A percentile compares a stretch with the other conserved stretches of the same genome.
Evolutionary conservation across 306 rosid genomes (phyloP).

Genomic region (Begonia peltatifolia): DNA sequence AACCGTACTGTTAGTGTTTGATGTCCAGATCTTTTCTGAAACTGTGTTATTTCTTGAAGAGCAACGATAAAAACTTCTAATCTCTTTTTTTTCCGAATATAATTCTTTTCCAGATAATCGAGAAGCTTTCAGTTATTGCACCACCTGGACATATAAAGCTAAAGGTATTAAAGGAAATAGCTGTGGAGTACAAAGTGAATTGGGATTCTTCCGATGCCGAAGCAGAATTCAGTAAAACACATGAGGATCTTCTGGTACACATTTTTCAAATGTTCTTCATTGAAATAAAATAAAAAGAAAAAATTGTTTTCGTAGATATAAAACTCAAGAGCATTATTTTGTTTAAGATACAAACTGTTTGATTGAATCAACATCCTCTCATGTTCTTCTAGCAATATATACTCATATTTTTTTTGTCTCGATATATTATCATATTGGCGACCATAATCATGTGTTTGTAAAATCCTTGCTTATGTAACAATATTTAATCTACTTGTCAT

Average conservation of each 20-base stretch:
- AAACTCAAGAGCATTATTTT: too few species aligned
- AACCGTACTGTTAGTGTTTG: slow-evolving; percentile 57
- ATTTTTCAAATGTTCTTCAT: too few species aligned
- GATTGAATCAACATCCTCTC: too few species aligned
- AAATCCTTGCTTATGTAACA: too few species aligned
- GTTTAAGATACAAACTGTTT: too few species aligned
- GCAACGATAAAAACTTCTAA: neutral
- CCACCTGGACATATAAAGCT: slow-evolving; percentile 71
- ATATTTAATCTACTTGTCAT: too few species aligned
- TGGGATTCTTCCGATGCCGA: slow-evolving; percentile 85
- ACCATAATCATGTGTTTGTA: too few species aligned
- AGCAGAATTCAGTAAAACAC: slow-evolving; percentile 65
- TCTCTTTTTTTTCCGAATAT: slow-evolving; percentile 4
- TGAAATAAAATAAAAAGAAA: too few species aligned
- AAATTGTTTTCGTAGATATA: too few species aligned
- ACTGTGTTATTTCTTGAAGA: neutral
- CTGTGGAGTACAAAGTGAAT: slow-evolving; percentile 49
- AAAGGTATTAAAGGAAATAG: slow-evolving; percentile 70
- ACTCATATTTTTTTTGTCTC: too few species aligned
- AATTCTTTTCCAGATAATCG: slow-evolving; percentile 52
- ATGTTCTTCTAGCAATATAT: too few species aligned
- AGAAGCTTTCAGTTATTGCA: slow-evolving; percentile 74
- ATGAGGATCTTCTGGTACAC: slow-evolving; percentile 92
- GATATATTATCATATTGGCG: too few species aligned
- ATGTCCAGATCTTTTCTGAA: neutral